Conservation (phyloP, 805 yeast genomes). For the Ogataea henricii region DNA sequence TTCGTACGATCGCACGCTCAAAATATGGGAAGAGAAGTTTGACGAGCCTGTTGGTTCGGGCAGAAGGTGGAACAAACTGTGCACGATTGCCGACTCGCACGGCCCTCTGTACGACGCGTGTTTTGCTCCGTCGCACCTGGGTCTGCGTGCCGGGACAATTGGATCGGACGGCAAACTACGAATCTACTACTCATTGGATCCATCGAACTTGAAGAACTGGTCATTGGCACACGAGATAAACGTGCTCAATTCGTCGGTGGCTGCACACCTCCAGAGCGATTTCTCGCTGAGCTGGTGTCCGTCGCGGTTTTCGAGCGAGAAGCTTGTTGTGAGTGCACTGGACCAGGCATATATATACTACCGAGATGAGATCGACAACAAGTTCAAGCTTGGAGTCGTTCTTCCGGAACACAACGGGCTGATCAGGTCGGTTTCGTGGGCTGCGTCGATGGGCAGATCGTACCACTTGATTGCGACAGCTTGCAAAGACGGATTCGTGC, state of each 20-base stretch:
- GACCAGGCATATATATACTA: conserved; percentile 84
- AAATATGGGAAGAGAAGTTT: conserved; percentile 87
- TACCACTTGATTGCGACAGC: conserved; percentile 92
- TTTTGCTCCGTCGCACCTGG: conserved; percentile 84
- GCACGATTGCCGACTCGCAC: conserved; percentile 79
- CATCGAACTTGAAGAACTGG: conserved; percentile 87
- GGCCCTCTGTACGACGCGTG: conserved; percentile 90
- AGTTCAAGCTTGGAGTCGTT: conserved; percentile 57
- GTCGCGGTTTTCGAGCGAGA: conserved; percentile 77
- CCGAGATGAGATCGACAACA: conserved; percentile 47
- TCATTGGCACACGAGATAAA: conserved; percentile 69
- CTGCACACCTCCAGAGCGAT: conserved; percentile 79
- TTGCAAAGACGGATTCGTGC: conserved; percentile 89
- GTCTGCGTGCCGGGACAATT: conserved; percentile 79
- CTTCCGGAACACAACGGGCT: conserved; percentile 85
- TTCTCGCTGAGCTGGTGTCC: conserved; percentile 92
- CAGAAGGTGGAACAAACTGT: conserved; percentile 74
- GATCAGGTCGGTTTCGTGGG: conserved; percentile 91
- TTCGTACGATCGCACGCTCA: conserved; percentile 86
- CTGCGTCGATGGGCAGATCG: conserved; percentile 91
- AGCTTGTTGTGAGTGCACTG: conserved; percentile 77
- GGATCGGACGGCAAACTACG: conserved; percentile 88
- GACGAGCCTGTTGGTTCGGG: conserved; percentile 79
- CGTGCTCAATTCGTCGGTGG: conserved; percentile 69
- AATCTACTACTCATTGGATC: conserved; percentile 85